Evolutionary conservation across 2,329 filamentous ascomycete genomes (phyloP), one percentile per base, ranked within the genome.

Genomic region (Colletotrichum salicis): DNA sequence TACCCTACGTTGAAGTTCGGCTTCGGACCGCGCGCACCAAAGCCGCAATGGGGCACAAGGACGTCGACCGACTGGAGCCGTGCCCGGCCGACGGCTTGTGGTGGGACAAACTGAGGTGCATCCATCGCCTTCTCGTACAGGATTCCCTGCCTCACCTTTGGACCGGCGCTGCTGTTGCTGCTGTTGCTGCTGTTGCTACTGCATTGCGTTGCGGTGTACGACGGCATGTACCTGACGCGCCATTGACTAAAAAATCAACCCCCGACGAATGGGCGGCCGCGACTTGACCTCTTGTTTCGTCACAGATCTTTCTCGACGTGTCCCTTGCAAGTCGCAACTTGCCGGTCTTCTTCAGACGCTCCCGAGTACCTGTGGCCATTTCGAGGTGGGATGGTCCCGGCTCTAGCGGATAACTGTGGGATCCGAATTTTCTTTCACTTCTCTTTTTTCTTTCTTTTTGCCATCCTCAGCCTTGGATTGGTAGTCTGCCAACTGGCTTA

Each of bases 211-310:
- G n/a, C 45, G n/a, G 45, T 52, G 60, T 56, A 33, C 24, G 27
- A 55, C 52, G 15, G 52, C 31, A 64, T 54, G 61, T 64, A 56
- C 61, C 51, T 64, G 61, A 41, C 51, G 24, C 60, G 37, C 51
- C 22, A 31, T 54, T 45, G 61, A 64, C 61, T 56, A 64, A 64
- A 29, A 48, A 48, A 11, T 7, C 41, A 10, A 7, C 15, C 11
- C 24, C 51, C 67, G 65, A 60, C 70, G 70, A 72, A 72, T 72
- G 54, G 57, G 59, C 59, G 60, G 45, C 55, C 54, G 66, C 54
- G 59, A 54, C 70, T 70, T 72, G 65, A 70, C 70, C 70, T 72
- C 70, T 64, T 60, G 70, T 72, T 72, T 72, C 70, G 65, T 72
- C 70, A 72, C 70, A 60, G 70, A n/a, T 64, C 59, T 68, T 62